Evolutionary conservation across 176 grass and related monocot species (phyloP).

Genomic region (Pontederia paniculata): DNA sequence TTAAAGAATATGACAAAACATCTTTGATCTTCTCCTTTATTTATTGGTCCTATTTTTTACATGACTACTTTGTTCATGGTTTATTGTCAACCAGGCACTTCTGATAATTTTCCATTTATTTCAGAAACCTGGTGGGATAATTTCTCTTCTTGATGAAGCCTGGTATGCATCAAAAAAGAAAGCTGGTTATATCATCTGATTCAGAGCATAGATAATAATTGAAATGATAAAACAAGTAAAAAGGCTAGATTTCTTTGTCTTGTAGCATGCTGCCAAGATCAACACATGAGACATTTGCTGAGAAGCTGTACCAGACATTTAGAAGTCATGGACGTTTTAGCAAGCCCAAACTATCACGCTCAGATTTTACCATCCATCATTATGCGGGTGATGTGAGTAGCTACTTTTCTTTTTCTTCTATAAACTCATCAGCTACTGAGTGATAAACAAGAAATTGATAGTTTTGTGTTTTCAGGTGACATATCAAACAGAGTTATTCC

Average conservation of each 20-base stretch:
- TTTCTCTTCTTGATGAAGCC: slow-evolving; percentile 92
- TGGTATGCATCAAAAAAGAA: slow-evolving; percentile 39
- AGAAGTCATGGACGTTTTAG: slow-evolving; percentile 80
- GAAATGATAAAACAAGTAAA: too few relatives aligned
- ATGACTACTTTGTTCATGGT: too few relatives aligned
- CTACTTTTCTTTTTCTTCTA: slow-evolving; percentile 11
- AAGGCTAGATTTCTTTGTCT: slow-evolving; percentile 21
- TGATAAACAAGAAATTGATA: slow-evolving; percentile 7
- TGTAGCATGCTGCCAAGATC: slow-evolving; percentile 91
- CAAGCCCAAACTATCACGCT: slow-evolving; percentile 86
- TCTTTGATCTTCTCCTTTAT: too few relatives aligned
- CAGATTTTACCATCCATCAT: slow-evolving; percentile 91
- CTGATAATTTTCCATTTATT: slow-evolving; percentile 1
- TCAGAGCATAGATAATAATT: background rate
- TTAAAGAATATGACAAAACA: too few relatives aligned
- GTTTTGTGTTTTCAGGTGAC: slow-evolving; percentile 56
- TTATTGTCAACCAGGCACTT: background rate
- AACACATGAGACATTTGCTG: slow-evolving; percentile 93
- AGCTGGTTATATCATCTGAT: background rate
- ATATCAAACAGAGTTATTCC: slow-evolving; percentile 88
- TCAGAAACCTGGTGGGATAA: slow-evolving; percentile 99
- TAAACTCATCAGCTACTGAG: background rate
- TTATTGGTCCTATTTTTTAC: too few relatives aligned
- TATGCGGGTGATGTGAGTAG: slow-evolving; percentile 93
- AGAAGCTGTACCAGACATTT: slow-evolving; percentile 91